These are phyloP conservation scores for Fibroporia radiculosa DNA, from an alignment of 768 basidiomycete genomes.

Conservation along the genomic window DNA sequence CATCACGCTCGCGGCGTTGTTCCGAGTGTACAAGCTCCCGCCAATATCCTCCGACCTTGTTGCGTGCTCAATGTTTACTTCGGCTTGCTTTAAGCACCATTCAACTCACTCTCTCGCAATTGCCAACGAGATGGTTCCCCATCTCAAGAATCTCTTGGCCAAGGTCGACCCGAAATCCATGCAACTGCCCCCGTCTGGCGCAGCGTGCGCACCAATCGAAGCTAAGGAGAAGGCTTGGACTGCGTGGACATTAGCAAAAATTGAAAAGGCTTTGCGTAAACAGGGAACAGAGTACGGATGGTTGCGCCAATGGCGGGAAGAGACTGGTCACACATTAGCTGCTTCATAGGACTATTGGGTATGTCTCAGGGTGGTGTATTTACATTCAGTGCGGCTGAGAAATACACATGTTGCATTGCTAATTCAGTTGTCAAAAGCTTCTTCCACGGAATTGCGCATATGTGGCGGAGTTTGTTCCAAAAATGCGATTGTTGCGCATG, in stretches of 20 bases:
- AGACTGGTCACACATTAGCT: conserved; percentile 16
- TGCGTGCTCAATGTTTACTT: conserved; percentile 47
- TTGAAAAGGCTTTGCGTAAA: conserved; percentile 26
- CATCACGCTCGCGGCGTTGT: conserved; percentile 46
- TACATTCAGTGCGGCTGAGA: not conserved
- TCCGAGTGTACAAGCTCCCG: conserved; percentile 45
- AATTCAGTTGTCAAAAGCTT: not conserved
- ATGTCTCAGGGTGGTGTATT: not conserved
- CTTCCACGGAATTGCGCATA: not conserved
- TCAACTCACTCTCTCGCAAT: conserved; percentile 28
- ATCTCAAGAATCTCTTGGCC: conserved; percentile 28
- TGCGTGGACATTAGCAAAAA: conserved; percentile 27
- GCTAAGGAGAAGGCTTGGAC: conserved; percentile 32
- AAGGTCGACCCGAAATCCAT: conserved; percentile 12
- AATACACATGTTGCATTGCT: not conserved
- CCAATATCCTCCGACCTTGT: conserved; percentile 47
- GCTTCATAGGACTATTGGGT: too few relatives aligned
- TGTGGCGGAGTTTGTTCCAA: too few relatives aligned
- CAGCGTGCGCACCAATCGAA: conserved; percentile 17
- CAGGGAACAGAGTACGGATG: conserved; percentile 21
- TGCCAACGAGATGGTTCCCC: conserved; percentile 34
- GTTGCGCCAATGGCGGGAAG: conserved; percentile 21
- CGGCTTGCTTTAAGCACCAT: conserved; percentile 44
- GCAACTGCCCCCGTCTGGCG: conserved; percentile 8
- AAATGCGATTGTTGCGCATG: too few relatives aligned